phyloP scores from a whole-genome alignment of 305 asterid genomes.

The Solanum hybrid region DNA sequence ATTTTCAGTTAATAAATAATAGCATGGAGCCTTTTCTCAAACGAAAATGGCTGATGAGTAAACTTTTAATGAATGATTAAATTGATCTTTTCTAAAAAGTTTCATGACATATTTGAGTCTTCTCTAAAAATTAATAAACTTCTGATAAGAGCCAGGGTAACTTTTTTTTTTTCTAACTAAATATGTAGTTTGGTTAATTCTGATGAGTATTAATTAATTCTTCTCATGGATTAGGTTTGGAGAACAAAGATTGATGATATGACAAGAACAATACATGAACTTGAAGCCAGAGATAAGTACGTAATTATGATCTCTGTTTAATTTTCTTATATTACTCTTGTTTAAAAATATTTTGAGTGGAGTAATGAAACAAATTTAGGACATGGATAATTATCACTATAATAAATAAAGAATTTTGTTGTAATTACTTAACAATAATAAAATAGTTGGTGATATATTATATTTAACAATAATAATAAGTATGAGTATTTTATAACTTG shows the following conservation, averaged over 20 bases:
- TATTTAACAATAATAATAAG: no score
- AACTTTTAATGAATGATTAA: no score
- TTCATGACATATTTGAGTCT: no score
- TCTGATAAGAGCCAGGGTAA: background rate
- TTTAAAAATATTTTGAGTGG: background rate
- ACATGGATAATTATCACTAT: no score
- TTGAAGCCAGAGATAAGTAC: constrained; percentile 45
- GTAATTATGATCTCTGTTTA: background rate
- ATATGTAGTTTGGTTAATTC: background rate
- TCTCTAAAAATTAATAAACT: background rate
- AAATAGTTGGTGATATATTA: no score
- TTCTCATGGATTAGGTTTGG: constrained; percentile 25
- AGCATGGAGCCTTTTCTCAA: background rate
- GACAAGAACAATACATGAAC: constrained; percentile 31
- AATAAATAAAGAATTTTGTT: no score
- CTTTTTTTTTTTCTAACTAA: background rate
- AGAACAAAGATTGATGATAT: constrained; percentile 41
- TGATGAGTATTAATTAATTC: background rate
- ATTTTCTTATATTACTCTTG: background rate
- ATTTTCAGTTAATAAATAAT: no score
- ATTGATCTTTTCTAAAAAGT: no score
- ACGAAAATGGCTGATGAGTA: background rate
- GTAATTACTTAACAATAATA: no score
- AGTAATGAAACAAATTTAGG: background rate
- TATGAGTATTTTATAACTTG: no score